Base-by-base conservation (phyloP, 805 yeast species). In the Cyberlindnera galapagoensis region DNA sequence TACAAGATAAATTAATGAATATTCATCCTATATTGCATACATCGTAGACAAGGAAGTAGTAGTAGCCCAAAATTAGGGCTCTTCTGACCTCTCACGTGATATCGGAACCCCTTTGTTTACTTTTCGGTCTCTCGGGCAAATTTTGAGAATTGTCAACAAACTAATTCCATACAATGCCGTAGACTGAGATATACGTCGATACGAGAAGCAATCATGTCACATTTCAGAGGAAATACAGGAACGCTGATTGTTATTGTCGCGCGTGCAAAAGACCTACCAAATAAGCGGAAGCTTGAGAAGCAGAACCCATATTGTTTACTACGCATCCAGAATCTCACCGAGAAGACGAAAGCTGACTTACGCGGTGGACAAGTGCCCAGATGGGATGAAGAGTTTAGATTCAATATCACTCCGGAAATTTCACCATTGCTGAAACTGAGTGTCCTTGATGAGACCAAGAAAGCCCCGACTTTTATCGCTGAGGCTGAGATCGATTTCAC, bases 291-390 rank as follows among this genome's bases (percentile, higher is more conserved):
- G 41, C 64, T 90, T 31, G 97, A 94, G 49, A 92, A 92, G 50
- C 98, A 92, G 58, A 81, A 84, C 43, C 98, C 97, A 3, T 88
- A 85, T 59, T 81, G 87, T 39, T 75, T 90, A 6, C 67, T 84
- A 9, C 64, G 97, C 35, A 67, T 92, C 5, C 90, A 88, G 18
- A 85, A 84, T 38, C 72, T 74, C 46, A 90, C 94, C 8, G 77
- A 82, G 42, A 76, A 80, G 49, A 85, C 97, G 1, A 77, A 76
- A 21, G 69, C 85, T 0, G 76, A 83, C 38, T 70, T 74, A 32
- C 63, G 97, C 44, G 98, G 95, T 1, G 98, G 98, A 2, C 98
- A 92, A 53, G 81, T 84, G 5, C 98, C 98, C 1, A 72, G 66
- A 14, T 92, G 97, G 85, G 78, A 84, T 38, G 76, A 76, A 39